Base-by-base conservation (phyloP, 1,139 yeast genomes). In the Candida neerlandica region DNA sequence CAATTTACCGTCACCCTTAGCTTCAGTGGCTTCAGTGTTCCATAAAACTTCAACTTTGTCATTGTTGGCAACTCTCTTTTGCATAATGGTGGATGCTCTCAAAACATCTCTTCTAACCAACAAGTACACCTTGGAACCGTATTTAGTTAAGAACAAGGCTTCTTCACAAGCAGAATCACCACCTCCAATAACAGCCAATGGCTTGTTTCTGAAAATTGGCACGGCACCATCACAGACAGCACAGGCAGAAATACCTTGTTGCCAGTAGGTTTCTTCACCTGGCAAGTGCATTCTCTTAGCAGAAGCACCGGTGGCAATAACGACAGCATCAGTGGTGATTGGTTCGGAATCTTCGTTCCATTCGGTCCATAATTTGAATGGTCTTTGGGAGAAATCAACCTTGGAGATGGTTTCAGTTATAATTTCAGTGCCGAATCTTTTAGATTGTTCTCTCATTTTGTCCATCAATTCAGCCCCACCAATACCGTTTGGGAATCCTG, bases 171-270 rank as follows among this genome's bases (percentile, higher is more conserved):
- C 99, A 57, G 97, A 91, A 72, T 94, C 99, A 69, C 99, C 99
- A 60, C 99, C 99, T 55, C 99, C 99, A 61, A 94, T 78, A 51
- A 94, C 99, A 15, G 97, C 98, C 65, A 94, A 82, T 40, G 99
- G 98, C 73, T 91, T 89, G 79, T 94, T 89, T 80, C 98, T 87
- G 79, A 94, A 94, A 64, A 94, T 91, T 62, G 99, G 99, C 42
- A 94, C 96, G 34, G 99, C 99, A 71, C 99, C 99, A 67, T 94
- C 99, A 76, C 99, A 94, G 54, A 94, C 99, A 45, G 99, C 99
- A 80, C 99, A 94, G 18, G 99, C 99, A 58, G 96, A 89, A 60
- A 94, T 94, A 69, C 99, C 99, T 69, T 88, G 89, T 78, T 94
- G 99, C 99, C 99, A 94, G 82, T 94, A 94, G 43, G 83, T 81